These are phyloP conservation scores for Aspergillus sp. DNA, from an alignment of 2,329 filamentous ascomycete genomes.

Conservation along the genomic window DNA sequence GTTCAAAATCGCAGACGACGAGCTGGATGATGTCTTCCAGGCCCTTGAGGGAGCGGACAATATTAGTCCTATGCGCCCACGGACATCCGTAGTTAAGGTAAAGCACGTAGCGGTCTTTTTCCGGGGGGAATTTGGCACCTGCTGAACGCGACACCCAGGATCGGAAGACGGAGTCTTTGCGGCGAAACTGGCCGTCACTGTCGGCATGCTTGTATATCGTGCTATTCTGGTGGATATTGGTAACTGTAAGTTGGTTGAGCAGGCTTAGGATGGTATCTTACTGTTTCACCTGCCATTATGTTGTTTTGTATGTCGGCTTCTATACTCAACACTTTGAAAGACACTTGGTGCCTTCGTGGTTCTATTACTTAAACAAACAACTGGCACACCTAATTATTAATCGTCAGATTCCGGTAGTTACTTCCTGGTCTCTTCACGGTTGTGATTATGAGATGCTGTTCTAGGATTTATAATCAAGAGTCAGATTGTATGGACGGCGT, in stretches of 20 bases:
- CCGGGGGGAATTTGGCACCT: conserved; percentile 55
- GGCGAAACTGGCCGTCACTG: conserved; percentile 53
- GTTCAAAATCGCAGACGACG: conserved; percentile 42
- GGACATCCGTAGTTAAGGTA: conserved; percentile 64
- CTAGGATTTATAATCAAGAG: conserved; percentile 1
- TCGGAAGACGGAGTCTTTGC: conserved; percentile 57
- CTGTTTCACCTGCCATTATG: not conserved
- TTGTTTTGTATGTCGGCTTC: not conserved
- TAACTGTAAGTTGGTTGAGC: not conserved
- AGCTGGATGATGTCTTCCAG: conserved; percentile 52
- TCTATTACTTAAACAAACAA: not conserved
- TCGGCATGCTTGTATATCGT: conserved; percentile 38
- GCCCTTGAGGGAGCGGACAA: conserved; percentile 52
- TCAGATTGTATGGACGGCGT: not conserved
- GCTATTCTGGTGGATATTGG: conserved; percentile 9
- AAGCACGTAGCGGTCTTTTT: conserved; percentile 61
- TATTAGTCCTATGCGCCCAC: conserved; percentile 58
- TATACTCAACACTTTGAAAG: not conserved
- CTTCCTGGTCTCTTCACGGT: not conserved
- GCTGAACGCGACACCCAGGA: conserved; percentile 55
- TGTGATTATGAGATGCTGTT: not conserved
- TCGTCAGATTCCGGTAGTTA: not conserved
- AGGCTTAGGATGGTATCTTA: not conserved
- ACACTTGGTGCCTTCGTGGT: not conserved
- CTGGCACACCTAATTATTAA: not conserved